Percentiles rank a stretch among this genome's conserved stretches.
Evolutionary conservation across 148 eudicot species (phyloP).

Genomic region (Polygonum maritimum): DNA sequence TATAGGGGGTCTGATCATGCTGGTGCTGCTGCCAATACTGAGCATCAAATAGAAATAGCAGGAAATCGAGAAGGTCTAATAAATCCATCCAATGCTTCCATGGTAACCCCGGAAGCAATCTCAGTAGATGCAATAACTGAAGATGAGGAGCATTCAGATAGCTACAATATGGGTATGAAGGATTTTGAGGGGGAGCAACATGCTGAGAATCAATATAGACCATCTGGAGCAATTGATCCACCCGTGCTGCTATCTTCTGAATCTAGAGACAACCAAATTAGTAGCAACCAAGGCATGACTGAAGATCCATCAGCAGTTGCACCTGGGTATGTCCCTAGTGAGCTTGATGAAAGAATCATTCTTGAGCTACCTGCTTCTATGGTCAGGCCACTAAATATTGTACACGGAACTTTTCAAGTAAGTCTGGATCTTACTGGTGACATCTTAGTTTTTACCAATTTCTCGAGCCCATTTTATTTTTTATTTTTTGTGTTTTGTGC

Average conservation of each 20-base stretch:
- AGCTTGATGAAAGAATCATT: slow-evolving; percentile 80
- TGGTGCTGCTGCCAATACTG: slow-evolving; percentile 90
- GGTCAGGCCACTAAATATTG: slow-evolving; percentile 79
- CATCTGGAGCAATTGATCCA: slow-evolving; percentile 42
- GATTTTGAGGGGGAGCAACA: slow-evolving; percentile 33
- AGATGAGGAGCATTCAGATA: slow-evolving; percentile 55
- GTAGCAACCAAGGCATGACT: slow-evolving; percentile 39
- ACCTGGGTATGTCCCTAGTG: slow-evolving; percentile 89
- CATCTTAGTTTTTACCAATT: neutral
- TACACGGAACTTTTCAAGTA: slow-evolving; percentile 89
- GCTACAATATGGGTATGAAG: slow-evolving; percentile 28
- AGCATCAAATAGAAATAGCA: slow-evolving; percentile 35
- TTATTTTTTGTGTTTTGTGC: neutral
- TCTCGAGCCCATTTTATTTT: neutral
- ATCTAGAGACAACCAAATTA: slow-evolving; percentile 34
- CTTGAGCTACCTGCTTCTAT: slow-evolving; percentile 91
- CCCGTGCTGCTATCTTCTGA: slow-evolving; percentile 32
- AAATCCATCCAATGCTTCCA: slow-evolving; percentile 64
- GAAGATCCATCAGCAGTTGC: slow-evolving; percentile 55
- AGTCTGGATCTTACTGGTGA: slow-evolving; percentile 21
- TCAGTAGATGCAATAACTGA: slow-evolving; percentile 55
- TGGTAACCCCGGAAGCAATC: slow-evolving; percentile 74
- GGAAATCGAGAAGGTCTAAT: slow-evolving; percentile 29
- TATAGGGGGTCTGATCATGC: slow-evolving; percentile 72
- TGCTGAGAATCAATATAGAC: slow-evolving; percentile 37